Evolutionary conservation across 78 protist genomes (phyloP), one percentile per base, ranked within the genome.

Genomic region (Dictyostelium brefeldianum): DNA sequence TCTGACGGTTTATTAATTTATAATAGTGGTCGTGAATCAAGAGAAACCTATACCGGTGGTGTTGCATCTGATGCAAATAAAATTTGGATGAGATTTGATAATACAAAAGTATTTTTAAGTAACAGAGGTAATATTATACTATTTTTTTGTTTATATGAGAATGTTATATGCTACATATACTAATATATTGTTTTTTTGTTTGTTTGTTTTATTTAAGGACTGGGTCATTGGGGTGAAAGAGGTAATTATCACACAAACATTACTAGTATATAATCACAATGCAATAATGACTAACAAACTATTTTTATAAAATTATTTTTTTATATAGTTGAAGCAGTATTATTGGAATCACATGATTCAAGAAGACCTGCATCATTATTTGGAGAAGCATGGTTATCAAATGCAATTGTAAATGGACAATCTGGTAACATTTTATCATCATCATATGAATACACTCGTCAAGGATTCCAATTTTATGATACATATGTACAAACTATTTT

Each of bases 401-500:
- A 73, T 46, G 92, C 90, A 8, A 53, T 83, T 6, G 96, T 78
- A 0, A 73, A 73, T 71, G 89, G 96, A 22, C 80, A 84, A 56
- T n/a, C 78, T 10, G 62, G 75, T 1, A 75, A 62, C n/a, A 25
- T 73, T 9, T 41, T 59, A 20, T 54, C 89, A n/a, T 8, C 67
- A 41, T 10, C 25, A 9, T n/a, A 41, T 0, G 41, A 27, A 53
- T 89, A 54, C 59, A 10, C 31, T 6, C 36, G 94, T 20, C 96
- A 95, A 62, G 97, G 97, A 15, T 95, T 95, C 95, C 96, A 95
- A 64, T 95, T 94, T 69, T 95, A 95, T 20, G 97, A 95, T 80
- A 94, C 95, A 0, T 92, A 53, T 5, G 75, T 71, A 9, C 80
- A 91, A 17, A 91, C 96, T n/a, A 89, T 94, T 41, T 7, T 94